Conservation (phyloP, 352 stramenopile species). For the Paralagenidium karlingii region DNA sequence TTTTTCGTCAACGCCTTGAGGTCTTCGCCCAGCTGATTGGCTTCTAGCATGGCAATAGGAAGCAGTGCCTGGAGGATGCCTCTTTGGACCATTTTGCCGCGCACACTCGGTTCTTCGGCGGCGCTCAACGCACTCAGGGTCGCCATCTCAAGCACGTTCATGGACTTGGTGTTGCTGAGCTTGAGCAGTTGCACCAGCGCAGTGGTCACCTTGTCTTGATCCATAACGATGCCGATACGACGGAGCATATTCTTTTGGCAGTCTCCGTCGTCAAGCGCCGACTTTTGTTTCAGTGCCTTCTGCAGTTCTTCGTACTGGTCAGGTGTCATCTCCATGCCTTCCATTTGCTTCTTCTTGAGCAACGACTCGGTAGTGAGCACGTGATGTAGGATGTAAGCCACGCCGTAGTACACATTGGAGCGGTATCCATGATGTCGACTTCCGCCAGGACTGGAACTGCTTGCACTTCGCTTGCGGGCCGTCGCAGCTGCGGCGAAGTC, state of each 20-base stretch:
- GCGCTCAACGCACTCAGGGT: slow-evolving; percentile 54
- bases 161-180: slow-evolving; percentile 46
- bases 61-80: slow-evolving; percentile 68
- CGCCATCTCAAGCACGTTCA: slow-evolving; percentile 70
- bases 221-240: slow-evolving; percentile 23
- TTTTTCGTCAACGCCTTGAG: slow-evolving; percentile 9
- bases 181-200: slow-evolving; percentile 77
- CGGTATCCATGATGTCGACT: slow-evolving; percentile 45
- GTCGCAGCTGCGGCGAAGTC: no score
- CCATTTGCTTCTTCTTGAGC: slow-evolving; percentile 93
- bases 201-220: slow-evolving; percentile 29
- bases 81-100: slow-evolving; percentile 65
- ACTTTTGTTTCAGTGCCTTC: slow-evolving; percentile 90
- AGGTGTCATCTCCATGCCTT: slow-evolving; percentile 92
- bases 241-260: slow-evolving; percentile 50
- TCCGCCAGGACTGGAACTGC: slow-evolving; percentile 10
- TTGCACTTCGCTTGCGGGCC: background rate
- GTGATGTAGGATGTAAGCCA: slow-evolving; percentile 91
- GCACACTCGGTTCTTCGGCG: slow-evolving; percentile 41
- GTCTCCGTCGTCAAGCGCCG: slow-evolving; percentile 86
- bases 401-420: slow-evolving; percentile 87
- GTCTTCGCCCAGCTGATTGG: slow-evolving; percentile 1
- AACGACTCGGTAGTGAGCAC: slow-evolving; percentile 89
- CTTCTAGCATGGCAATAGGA: slow-evolving; percentile 35
- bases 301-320: slow-evolving; percentile 98